Evolutionary conservation across 2,329 filamentous ascomycete species (phyloP).

Genomic region (Samsoniella hepiali): DNA sequence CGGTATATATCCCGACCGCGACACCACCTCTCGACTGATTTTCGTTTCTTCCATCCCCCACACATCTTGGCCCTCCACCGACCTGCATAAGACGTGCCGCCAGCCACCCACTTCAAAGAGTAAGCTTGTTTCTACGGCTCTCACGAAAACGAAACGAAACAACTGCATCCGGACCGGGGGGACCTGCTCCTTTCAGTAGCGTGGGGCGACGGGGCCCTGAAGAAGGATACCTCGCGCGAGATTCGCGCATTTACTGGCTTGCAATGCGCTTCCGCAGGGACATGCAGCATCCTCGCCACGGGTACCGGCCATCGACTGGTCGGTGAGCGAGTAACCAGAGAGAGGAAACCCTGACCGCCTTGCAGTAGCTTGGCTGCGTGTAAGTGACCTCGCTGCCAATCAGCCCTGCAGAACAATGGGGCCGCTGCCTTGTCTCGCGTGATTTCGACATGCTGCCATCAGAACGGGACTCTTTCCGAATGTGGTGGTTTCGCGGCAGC

Average conservation of each 20-base stretch:
- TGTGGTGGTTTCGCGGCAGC: not conserved
- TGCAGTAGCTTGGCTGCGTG: not conserved
- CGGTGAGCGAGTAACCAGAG: not conserved
- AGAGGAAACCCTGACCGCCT: not conserved
- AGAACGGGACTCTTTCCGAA: not conserved
- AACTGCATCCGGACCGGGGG: not conserved
- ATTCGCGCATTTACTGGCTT: conserved; percentile 11
- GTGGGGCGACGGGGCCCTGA: not conserved
- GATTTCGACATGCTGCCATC: not conserved
- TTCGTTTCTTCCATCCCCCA: not conserved
- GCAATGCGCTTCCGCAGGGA: not conserved
- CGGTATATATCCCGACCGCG: conserved; percentile 17
- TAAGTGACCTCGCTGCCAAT: conserved; percentile 9
- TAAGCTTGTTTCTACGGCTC: not conserved
- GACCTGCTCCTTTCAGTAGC: not conserved
- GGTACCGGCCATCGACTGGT: conserved; percentile 10
- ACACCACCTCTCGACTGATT: not conserved
- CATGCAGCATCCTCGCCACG: conserved; percentile 11
- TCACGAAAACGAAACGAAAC: conserved; percentile 16
- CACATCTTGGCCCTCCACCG: not conserved
- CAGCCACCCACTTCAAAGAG: conserved; percentile 7
- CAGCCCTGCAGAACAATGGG: conserved; percentile 3
- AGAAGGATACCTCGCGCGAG: conserved; percentile 5
- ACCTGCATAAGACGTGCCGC: not conserved
- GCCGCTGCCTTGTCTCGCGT: not conserved